Percentiles rank a stretch among this genome's conserved stretches.
Evolutionary conservation across 208 protist species (phyloP).

Genomic region (Balamuthia mandrillaris): DNA sequence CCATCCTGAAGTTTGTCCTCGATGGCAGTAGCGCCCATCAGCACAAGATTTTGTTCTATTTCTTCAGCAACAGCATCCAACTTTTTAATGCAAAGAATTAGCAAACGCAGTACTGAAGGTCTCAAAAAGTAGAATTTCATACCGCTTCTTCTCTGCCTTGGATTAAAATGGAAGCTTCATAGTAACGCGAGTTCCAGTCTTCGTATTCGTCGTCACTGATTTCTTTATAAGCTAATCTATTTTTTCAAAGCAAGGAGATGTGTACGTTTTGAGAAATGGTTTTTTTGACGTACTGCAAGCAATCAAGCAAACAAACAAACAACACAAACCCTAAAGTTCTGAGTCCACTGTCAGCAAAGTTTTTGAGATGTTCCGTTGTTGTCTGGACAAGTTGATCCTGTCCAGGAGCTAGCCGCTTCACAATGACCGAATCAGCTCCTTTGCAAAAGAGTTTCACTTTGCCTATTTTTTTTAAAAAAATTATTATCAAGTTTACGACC

Average conservation of each 20-base stretch:
- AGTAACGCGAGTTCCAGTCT: constrained; percentile 9
- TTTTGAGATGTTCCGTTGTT: neutral
- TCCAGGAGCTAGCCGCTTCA: neutral
- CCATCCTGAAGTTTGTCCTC: constrained; percentile 93
- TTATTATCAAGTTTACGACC: neutral
- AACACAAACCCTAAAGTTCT: neutral
- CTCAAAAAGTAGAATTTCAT: neutral
- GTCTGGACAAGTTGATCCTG: neutral
- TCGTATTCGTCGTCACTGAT: neutral
- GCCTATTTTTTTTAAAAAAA: constrained; percentile 3
- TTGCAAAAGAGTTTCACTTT: constrained; percentile 39
- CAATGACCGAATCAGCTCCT: constrained; percentile 28
- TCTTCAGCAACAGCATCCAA: constrained; percentile 41
- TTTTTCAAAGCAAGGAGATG: neutral
- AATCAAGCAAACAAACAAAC: neutral
- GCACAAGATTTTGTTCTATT: constrained; percentile 78
- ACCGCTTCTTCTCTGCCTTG: constrained; percentile 20
- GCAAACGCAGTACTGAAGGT: neutral
- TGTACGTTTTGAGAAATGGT: neutral
- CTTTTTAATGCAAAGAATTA: constrained; percentile 25
- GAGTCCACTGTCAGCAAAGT: neutral
- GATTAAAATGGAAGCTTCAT: neutral
- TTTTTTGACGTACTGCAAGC: neutral
- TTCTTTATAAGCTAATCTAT: neutral
- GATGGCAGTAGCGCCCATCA: constrained; percentile 83